Evolutionary conservation across 2,329 filamentous ascomycete genomes (phyloP).

Genomic region (Neopestalotiopsis clavispora): DNA sequence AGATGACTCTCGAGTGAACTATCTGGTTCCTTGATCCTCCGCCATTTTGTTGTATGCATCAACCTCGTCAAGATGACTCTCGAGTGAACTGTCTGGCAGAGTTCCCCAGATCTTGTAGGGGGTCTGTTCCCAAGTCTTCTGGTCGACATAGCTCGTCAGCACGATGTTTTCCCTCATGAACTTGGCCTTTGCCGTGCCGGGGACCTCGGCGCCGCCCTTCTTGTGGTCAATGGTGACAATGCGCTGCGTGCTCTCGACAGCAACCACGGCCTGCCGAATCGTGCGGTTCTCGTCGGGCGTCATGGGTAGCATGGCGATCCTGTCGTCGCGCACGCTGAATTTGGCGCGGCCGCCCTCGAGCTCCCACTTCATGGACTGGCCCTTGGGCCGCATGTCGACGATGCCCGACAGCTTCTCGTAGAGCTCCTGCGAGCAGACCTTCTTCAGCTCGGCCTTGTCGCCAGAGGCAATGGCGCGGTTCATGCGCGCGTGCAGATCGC

Average conservation of each 20-base stretch:
- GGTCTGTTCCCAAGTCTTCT: slow-evolving; percentile 49
- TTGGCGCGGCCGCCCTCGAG: slow-evolving; percentile 51
- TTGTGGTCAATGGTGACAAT: slow-evolving; percentile 46
- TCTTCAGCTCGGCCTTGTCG: slow-evolving; percentile 54
- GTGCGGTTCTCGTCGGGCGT: slow-evolving; percentile 42
- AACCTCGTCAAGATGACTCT: slow-evolving; percentile 39
- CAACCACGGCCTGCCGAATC: slow-evolving; percentile 65
- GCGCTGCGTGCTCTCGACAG: slow-evolving; percentile 61
- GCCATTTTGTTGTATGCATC: neutral
- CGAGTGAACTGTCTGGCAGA: slow-evolving; percentile 55
- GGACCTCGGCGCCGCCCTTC: slow-evolving; percentile 43
- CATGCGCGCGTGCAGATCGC: slow-evolving; percentile 64
- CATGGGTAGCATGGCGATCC: slow-evolving; percentile 51
- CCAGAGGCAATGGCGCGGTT: slow-evolving; percentile 65
- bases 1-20: slow-evolving; percentile 51
- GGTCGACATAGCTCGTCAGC: slow-evolving; percentile 54
- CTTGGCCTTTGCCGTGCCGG: slow-evolving; percentile 54
- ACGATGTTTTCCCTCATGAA: slow-evolving; percentile 69
- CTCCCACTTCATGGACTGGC: slow-evolving; percentile 57
- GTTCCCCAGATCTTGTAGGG: slow-evolving; percentile 72
- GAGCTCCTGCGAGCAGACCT: slow-evolving; percentile 60
- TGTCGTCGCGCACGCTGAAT: slow-evolving; percentile 57
- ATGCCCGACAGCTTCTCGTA: slow-evolving; percentile 54
- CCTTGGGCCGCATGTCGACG: slow-evolving; percentile 55
- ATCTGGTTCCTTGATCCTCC: slow-evolving; percentile 37